Percentiles rank a stretch among this genome's conserved stretches.
These are phyloP conservation scores for Durusdinium trenchii DNA, from an alignment of 73 alveolate genomes.

Conservation along the genomic window DNA sequence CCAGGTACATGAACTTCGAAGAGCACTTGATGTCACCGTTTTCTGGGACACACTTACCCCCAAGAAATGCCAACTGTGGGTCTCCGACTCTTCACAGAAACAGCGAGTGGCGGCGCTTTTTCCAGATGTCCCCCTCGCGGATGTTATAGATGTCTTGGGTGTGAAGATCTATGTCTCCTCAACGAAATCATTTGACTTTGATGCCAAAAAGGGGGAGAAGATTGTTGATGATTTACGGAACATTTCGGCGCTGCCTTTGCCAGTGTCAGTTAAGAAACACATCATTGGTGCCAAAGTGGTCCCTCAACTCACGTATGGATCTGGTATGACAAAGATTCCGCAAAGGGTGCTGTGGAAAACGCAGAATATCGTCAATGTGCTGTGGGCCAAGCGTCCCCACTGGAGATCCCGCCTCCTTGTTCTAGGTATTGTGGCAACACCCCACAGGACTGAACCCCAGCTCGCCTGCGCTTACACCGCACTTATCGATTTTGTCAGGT, in stretches of 20 bases:
- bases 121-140: background rate
- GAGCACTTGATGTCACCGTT: background rate
- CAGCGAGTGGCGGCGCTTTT: background rate
- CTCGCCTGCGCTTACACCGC: background rate
- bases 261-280: background rate
- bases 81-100: background rate
- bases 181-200: background rate
- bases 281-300: background rate
- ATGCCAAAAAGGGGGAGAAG: background rate
- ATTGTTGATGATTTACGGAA: background rate
- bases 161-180: background rate
- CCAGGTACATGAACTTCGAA: background rate
- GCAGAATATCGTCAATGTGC: background rate
- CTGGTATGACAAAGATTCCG: background rate
- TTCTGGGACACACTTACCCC: background rate
- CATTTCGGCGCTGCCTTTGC: background rate
- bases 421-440: background rate
- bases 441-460: background rate
- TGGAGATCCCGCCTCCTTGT: background rate
- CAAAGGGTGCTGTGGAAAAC: background rate
- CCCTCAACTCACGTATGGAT: background rate
- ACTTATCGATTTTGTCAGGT: background rate
- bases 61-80: background rate
- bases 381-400: background rate
- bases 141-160: background rate